These are phyloP conservation scores for Spergularia bocconei DNA, from an alignment of 148 eudicot genomes.

Conservation along the genomic window DNA sequence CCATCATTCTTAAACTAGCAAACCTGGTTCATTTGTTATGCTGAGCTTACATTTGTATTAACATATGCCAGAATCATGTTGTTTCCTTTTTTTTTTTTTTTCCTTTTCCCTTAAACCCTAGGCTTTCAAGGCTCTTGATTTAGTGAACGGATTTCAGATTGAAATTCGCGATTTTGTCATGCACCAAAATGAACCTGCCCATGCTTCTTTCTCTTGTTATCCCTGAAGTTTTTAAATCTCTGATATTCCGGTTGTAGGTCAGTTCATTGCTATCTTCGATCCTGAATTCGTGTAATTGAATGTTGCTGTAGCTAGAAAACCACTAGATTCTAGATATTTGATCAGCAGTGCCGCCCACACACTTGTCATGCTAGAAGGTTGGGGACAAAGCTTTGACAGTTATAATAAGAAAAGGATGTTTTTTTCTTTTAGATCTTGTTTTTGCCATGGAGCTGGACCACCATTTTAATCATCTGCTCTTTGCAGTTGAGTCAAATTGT, in stretches of 20 bases:
- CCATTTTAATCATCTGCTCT: constrained; percentile 19
- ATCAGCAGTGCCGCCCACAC: constrained; percentile 7
- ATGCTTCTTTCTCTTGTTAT: background rate
- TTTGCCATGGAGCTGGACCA: constrained; percentile 22
- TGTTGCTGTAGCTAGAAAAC: background rate
- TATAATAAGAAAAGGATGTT: constrained; percentile 23
- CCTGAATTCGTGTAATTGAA: background rate
- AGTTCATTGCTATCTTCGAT: background rate
- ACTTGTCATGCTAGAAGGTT: constrained; percentile 23
- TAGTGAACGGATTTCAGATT: background rate
- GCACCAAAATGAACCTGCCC: background rate
- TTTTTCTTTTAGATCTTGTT: constrained; percentile 2
- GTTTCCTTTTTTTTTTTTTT: no score
- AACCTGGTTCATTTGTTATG: background rate
- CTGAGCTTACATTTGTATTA: background rate
- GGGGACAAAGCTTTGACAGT: constrained; percentile 19
- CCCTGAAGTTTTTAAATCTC: background rate
- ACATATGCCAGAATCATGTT: background rate
- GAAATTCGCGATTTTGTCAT: background rate
- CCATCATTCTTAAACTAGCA: background rate
- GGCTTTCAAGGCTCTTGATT: background rate
- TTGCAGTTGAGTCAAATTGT: constrained; percentile 29
- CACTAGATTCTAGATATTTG: constrained; percentile 13
- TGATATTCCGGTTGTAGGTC: background rate
- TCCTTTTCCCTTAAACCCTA: background rate